A percentile compares a stretch with the other conserved stretches of the same genome.
These are phyloP conservation scores for Lichtheimia hyalospora DNA, from an alignment of 371 early-diverging fungal genomes.

Conservation along the genomic window DNA sequence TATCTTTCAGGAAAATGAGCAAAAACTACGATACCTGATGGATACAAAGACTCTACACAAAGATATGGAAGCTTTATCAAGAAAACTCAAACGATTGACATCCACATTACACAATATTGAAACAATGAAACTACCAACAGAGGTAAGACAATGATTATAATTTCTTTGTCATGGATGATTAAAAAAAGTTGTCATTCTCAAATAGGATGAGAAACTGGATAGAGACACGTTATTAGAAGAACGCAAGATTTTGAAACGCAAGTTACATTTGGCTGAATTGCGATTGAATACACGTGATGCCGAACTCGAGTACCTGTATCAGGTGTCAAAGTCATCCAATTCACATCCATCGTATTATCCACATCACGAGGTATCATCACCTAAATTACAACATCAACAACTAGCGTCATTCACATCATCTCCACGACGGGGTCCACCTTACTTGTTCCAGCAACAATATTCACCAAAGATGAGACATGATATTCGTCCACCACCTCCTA, in stretches of 20 bases:
- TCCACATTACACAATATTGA: slow-evolving; percentile 31
- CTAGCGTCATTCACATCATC: slow-evolving; percentile 1
- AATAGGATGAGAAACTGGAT: slow-evolving; percentile 24
- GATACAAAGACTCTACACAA: slow-evolving; percentile 28
- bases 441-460: slow-evolving; percentile 48
- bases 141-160: slow-evolving; percentile 14
- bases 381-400: slow-evolving; percentile 18
- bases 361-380: slow-evolving; percentile 13
- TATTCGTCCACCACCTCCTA: slow-evolving; percentile 9
- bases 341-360: slow-evolving; percentile 11
- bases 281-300: slow-evolving; percentile 43
- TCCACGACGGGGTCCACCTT: slow-evolving; percentile 32
- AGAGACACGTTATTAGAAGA: slow-evolving; percentile 30
- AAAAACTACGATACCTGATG: slow-evolving; percentile 21
- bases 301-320: slow-evolving; percentile 40
- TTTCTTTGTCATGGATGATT: neutral
- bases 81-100: slow-evolving; percentile 25
- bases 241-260: slow-evolving; percentile 25
- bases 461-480: slow-evolving; percentile 36
- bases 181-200: neutral
- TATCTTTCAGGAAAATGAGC: slow-evolving; percentile 30
- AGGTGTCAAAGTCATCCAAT: slow-evolving; percentile 20
- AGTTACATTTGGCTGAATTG: slow-evolving; percentile 43
- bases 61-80: slow-evolving; percentile 26
- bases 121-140: slow-evolving; percentile 22